These are phyloP conservation scores for Halenospora varia DNA, from an alignment of 495 filamentous ascomycete species.

Conservation along the genomic window DNA sequence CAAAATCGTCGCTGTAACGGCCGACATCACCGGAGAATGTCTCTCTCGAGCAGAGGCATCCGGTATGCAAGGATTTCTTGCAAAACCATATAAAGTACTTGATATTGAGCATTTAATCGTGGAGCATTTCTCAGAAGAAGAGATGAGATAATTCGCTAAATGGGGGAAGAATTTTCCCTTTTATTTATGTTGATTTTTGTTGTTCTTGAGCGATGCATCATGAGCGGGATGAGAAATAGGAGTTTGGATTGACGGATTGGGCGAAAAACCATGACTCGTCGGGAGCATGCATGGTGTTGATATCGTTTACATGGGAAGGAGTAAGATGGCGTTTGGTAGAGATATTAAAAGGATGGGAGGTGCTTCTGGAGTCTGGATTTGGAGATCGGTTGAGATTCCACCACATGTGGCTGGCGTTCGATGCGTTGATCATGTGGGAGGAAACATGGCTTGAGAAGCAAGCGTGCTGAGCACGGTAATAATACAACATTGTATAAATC, in stretches of 20 bases:
- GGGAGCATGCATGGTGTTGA: neutral
- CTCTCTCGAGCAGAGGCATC: slow-evolving; percentile 58
- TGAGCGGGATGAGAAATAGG: slow-evolving; percentile 3
- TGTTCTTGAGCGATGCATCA: neutral
- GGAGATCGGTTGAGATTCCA: too few species aligned
- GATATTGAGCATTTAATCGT: slow-evolving; percentile 67
- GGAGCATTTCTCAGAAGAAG: slow-evolving; percentile 45
- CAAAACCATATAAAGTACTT: slow-evolving; percentile 71
- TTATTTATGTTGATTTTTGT: neutral
- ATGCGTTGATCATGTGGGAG: too few species aligned
- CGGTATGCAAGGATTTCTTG: slow-evolving; percentile 75
- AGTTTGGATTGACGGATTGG: neutral
- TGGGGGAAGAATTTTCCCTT: too few species aligned
- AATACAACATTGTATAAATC: too few species aligned
- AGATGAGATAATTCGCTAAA: neutral
- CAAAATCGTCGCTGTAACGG: slow-evolving; percentile 66
- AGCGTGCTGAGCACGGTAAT: too few species aligned
- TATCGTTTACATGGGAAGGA: neutral
- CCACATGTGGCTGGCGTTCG: too few species aligned
- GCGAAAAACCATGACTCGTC: neutral
- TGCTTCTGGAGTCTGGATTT: too few species aligned
- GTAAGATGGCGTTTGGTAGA: neutral
- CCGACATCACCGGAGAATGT: slow-evolving; percentile 69
- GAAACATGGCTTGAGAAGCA: too few species aligned
- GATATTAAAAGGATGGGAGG: too few species aligned